Evolutionary conservation across 148 eudicot species (phyloP), one percentile per base, ranked within the genome.

Genomic region (Persicaria tinctoria): DNA sequence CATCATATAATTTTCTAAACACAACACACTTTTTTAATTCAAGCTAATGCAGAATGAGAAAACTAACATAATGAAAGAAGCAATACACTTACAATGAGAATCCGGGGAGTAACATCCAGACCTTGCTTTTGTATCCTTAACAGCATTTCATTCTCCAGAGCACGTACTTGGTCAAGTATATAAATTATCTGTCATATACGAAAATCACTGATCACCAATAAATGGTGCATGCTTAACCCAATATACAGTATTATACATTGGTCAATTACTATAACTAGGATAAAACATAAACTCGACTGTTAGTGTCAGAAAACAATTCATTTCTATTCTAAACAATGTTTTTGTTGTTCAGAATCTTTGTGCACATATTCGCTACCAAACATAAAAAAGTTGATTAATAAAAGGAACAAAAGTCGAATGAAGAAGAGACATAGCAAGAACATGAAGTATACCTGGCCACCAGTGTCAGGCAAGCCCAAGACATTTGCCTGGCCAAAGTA

Each of bases 101-200:
- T 96, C 75, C 87, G 87, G 32, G 99, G 97, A 70, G 84, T 88
- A 66, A 85, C 62, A 79, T 87, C 83, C 63, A 96, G 85, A 70
- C 99, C 99, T 84, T 90, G 97, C 76, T 84, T 82, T 91, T 85
- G 80, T 80, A 86, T 86, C 62, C 90, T 88, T 44, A 77, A 62
- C 32, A 89, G 80, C 97, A 96, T 96, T 84, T 96, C 99, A 55
- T 74, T 79, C 84, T 96, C 99, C 84, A 96, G 74, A 46, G 99
- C 91, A 76, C 99, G 91, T 51, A 96, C 99, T 92, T 92, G 99
- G 80, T 96, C 99, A 48, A 96, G 86, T 82, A 96, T 96, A 80
- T 96, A 96, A 47, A 96, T 94, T 45, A 96, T 76, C 99, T 96
- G 82, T 32, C 82, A 83, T 12, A 8, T 5, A 5, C 13, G 46